These are phyloP conservation scores for Aspergillus carbonarius DNA, from an alignment of 2,329 filamentous ascomycete species.

Conservation along the genomic window DNA sequence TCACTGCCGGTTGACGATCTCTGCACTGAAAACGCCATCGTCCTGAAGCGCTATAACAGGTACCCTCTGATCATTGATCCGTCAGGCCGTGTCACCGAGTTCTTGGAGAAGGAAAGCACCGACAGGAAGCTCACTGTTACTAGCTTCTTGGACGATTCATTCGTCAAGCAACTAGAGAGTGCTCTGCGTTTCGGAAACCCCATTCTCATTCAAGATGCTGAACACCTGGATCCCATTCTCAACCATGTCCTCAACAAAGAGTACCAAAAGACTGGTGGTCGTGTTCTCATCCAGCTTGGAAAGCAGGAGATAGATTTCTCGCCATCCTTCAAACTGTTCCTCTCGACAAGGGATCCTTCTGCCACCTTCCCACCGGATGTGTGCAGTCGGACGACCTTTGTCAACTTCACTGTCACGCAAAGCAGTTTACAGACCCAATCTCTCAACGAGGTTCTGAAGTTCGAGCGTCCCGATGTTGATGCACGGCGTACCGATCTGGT, in stretches of 20 bases:
- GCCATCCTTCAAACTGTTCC: conserved; percentile 88
- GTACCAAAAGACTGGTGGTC: conserved; percentile 96
- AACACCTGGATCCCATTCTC: conserved; percentile 93
- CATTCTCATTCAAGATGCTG: conserved; percentile 96
- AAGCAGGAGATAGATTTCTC: conserved; percentile 99
- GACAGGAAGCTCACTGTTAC: conserved; percentile 92
- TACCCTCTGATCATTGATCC: conserved; percentile 99
- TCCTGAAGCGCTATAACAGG: conserved; percentile 95
- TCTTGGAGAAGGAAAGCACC: conserved; percentile 91
- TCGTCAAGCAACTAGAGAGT: conserved; percentile 96
- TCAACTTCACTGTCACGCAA: conserved; percentile 99
- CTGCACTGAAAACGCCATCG: conserved; percentile 97
- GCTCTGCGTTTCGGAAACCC: conserved; percentile 96
- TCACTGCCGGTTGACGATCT: conserved; percentile 92
- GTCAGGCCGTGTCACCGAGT: conserved; percentile 90
- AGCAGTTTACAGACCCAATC: conserved; percentile 98
- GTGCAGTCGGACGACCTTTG: conserved; percentile 96
- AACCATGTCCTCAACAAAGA: conserved; percentile 99
- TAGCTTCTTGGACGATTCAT: conserved; percentile 96
- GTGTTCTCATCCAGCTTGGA: conserved; percentile 95
- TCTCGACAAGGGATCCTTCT: conserved; percentile 94
- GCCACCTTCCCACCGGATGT: conserved; percentile 94
- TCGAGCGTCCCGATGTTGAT: conserved; percentile 94
- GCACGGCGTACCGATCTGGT: conserved; percentile 95
- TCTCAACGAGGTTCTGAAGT: conserved; percentile 94